Conservation (phyloP, 2,329 filamentous ascomycete genomes). For the Fusarium pseudograminearum region DNA sequence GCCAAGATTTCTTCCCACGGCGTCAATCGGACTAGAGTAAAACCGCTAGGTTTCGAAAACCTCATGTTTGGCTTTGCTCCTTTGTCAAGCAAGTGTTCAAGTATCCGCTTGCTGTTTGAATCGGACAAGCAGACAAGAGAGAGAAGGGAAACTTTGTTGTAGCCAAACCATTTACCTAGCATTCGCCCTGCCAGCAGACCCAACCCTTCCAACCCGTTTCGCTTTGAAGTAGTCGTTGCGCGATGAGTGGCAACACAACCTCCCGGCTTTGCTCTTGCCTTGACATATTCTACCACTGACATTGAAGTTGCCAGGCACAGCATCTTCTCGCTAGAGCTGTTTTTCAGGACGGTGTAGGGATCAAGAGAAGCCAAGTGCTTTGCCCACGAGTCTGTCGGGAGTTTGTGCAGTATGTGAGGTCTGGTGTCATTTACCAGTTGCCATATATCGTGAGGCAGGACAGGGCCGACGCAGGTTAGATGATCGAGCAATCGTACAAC, state of each 20-base stretch:
- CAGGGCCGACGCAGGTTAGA: neutral
- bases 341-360: accelerated
- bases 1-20: slow-evolving; percentile 9
- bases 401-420: accelerated
- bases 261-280: neutral
- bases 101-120: accelerated
- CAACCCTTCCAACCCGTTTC: accelerated
- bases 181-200: neutral
- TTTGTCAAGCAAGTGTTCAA: neutral
- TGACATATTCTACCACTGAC: neutral
- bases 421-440: no score
- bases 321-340: neutral
- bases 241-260: neutral
- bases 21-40: neutral
- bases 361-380: neutral
- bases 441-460: neutral
- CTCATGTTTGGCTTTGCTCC: slow-evolving; percentile 5
- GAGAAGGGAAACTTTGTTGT: neutral
- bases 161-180: neutral
- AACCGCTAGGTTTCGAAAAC: accelerated
- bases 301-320: neutral
- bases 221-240: accelerated
- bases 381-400: neutral
- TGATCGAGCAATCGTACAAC: slow-evolving; percentile 6
- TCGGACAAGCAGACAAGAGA: accelerated